Conservation (phyloP, 768 basidiomycete species). For the Strobilomyces confusus region DNA sequence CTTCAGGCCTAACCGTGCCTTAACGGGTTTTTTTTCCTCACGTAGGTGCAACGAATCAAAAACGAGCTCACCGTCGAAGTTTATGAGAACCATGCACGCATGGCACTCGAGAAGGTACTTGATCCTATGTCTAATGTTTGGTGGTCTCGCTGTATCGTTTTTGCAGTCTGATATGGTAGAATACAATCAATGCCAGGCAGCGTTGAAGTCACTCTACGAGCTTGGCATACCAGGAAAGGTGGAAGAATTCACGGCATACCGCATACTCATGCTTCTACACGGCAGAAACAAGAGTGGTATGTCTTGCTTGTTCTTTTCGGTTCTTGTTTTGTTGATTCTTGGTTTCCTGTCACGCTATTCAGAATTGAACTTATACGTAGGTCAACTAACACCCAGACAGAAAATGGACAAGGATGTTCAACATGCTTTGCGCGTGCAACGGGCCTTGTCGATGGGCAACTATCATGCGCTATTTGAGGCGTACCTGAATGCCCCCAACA, state of each 20-base stretch:
- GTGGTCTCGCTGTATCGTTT: constrained; percentile 16
- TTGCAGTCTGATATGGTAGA: constrained; percentile 92
- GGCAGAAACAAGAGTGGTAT: constrained; percentile 90
- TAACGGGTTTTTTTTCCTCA: constrained; percentile 8
- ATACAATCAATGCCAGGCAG: constrained; percentile 96
- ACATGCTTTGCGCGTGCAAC: constrained; percentile 88
- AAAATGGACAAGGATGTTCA: constrained; percentile 74
- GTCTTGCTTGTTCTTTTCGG: constrained; percentile 22
- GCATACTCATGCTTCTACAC: constrained; percentile 92
- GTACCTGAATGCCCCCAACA: constrained; percentile 83
- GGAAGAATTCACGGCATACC: constrained; percentile 96
- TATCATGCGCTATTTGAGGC: constrained; percentile 89
- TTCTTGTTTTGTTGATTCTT: constrained; percentile 2
- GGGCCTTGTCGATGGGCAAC: constrained; percentile 87
- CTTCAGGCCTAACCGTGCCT: neutral
- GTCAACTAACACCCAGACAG: constrained; percentile 93
- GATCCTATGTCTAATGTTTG: neutral
- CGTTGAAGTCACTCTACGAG: constrained; percentile 86
- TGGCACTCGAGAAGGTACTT: constrained; percentile 88
- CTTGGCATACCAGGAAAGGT: constrained; percentile 89
- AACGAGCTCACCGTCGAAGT: constrained; percentile 97
- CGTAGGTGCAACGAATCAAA: constrained; percentile 95
- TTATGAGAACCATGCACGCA: constrained; percentile 97
- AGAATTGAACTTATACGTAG: constrained; percentile 97
- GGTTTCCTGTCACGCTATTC: neutral